phyloP scores from a whole-genome alignment of 768 basidiomycete genomes.

The Guyanaporus albipodus region DNA sequence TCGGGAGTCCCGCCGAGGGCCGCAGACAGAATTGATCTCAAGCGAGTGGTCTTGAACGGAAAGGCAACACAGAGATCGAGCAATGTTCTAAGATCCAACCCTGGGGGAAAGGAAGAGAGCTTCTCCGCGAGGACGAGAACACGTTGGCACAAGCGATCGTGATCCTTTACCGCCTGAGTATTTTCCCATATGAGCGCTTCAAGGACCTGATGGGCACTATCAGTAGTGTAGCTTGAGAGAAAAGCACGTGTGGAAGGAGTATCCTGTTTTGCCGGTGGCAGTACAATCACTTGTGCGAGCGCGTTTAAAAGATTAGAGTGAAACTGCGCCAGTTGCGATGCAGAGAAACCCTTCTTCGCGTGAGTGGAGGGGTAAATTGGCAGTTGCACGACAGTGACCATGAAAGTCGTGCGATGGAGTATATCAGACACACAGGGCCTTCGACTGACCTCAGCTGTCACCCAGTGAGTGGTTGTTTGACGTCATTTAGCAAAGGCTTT shows the following conservation, averaged over 20 bases:
- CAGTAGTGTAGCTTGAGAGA: conserved; percentile 53
- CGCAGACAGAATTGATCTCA: conserved; percentile 42
- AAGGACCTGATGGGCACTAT: conserved; percentile 50
- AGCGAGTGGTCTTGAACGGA: conserved; percentile 40
- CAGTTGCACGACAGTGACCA: conserved; percentile 35
- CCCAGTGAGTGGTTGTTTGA: conserved; percentile 2
- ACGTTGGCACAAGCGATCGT: conserved; percentile 44
- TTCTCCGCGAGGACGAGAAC: conserved; percentile 56
- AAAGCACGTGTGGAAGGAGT: conserved; percentile 44
- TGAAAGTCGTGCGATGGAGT: background rate
- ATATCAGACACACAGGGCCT: background rate
- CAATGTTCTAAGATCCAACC: conserved; percentile 50
- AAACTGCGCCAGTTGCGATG: conserved; percentile 50
- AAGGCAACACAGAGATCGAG: conserved; percentile 64
- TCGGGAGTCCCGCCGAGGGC: conserved; percentile 35
- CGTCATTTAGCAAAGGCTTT: conserved; percentile 5
- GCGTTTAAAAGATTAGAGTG: conserved; percentile 44
- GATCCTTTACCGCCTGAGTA: conserved; percentile 28
- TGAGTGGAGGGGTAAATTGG: conserved; percentile 54
- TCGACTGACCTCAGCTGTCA: background rate
- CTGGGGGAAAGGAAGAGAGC: conserved; percentile 37
- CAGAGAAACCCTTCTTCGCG: conserved; percentile 44
- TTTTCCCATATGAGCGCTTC: conserved; percentile 58
- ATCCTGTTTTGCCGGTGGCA: conserved; percentile 47
- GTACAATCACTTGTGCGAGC: conserved; percentile 43